These are phyloP conservation scores for Talaromyces wortmannii DNA, from an alignment of 495 filamentous ascomycete genomes.

Conservation along the genomic window DNA sequence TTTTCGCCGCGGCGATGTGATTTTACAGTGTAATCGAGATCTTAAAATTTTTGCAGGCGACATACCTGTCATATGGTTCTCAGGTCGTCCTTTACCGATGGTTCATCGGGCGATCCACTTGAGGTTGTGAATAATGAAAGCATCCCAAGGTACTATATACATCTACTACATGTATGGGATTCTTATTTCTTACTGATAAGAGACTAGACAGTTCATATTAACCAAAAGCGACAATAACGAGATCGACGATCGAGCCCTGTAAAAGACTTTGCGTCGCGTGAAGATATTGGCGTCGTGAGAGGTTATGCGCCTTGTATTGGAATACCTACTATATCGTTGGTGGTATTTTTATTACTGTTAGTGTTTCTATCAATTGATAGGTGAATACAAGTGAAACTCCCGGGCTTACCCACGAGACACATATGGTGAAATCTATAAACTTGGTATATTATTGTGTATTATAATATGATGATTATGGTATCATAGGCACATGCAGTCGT, in stretches of 20 bases:
- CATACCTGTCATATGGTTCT: conserved; percentile 27
- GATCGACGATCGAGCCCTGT: conserved; percentile 14
- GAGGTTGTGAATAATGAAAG: not conserved
- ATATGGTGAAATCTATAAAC: not conserved
- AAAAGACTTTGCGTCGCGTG: conserved; percentile 9
- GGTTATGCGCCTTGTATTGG: conserved; percentile 15
- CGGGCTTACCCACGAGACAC: too few relatives aligned
- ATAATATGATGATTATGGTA: not conserved
- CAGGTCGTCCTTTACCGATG: conserved; percentile 20
- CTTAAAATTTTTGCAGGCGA: conserved; percentile 15
- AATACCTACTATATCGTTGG: too few relatives aligned
- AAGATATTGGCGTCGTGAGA: conserved; percentile 17
- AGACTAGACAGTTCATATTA: conserved; percentile 12
- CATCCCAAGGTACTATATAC: not conserved
- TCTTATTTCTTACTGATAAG: not conserved
- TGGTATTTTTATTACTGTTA: too few relatives aligned
- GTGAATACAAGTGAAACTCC: too few relatives aligned
- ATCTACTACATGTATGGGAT: not conserved
- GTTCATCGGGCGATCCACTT: conserved; percentile 20
- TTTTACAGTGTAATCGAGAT: conserved; percentile 19
- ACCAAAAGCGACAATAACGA: conserved; percentile 24
- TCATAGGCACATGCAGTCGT: not conserved
- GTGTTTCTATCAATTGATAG: too few relatives aligned
- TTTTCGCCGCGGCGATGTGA: conserved; percentile 26
- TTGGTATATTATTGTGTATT: not conserved